These are phyloP conservation scores for Hyphodiscus sp. DNA, from an alignment of 2,329 filamentous ascomycete genomes.

Conservation along the genomic window DNA sequence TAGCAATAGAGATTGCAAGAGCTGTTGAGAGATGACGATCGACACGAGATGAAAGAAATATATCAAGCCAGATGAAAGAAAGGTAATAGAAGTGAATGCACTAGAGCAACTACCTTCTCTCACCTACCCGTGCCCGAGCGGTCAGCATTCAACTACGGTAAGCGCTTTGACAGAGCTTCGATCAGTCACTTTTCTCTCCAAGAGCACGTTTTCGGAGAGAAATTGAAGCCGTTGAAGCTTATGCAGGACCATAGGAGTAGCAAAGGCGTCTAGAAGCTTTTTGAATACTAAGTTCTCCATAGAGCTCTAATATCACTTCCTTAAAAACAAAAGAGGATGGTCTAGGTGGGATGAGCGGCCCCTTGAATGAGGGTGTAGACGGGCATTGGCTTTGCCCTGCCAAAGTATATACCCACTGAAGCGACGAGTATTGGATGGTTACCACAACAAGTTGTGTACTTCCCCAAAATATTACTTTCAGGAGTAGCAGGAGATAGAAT, in stretches of 20 bases:
- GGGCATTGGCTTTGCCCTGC: too few species aligned
- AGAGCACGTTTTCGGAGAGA: neutral
- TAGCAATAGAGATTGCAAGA: neutral
- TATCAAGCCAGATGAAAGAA: neutral
- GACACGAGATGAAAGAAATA: neutral
- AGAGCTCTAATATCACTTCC: neutral
- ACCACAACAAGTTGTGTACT: too few species aligned
- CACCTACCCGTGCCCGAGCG: neutral
- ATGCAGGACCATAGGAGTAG: neutral
- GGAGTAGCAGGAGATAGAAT: neutral
- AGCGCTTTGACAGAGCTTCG: constrained; percentile 2
- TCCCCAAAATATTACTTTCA: too few species aligned
- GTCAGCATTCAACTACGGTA: constrained; percentile 2
- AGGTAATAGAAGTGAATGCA: neutral
- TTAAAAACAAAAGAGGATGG: neutral
- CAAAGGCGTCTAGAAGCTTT: neutral
- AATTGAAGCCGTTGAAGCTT: neutral
- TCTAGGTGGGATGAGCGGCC: neutral
- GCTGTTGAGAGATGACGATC: too few species aligned
- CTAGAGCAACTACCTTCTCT: too few species aligned
- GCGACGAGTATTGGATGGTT: too few species aligned
- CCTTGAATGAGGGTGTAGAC: too few species aligned
- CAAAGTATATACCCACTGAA: too few species aligned
- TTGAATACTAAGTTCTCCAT: neutral
- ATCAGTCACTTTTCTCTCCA: neutral